A percentile compares a stretch with the other conserved stretches of the same genome.
Evolutionary conservation across 495 filamentous ascomycete genomes (phyloP).

Genomic region (Hypoxylon trugodes): DNA sequence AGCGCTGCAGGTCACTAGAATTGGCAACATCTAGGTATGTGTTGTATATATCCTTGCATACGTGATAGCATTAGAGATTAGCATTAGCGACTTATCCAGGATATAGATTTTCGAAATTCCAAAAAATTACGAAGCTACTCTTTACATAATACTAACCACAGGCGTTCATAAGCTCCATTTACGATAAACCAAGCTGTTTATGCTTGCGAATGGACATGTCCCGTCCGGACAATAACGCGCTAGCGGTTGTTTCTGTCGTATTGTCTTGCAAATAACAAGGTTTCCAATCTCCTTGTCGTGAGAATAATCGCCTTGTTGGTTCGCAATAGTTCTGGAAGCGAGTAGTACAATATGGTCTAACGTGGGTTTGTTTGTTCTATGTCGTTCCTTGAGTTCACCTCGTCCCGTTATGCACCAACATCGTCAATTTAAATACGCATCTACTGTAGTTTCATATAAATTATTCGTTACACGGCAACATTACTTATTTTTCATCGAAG

Average conservation of each 20-base stretch:
- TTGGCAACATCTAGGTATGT: not conserved
- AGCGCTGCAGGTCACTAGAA: slow-evolving; percentile 15
- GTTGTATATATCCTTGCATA: slow-evolving; percentile 27
- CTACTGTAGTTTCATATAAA: not conserved
- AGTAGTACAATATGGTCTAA: slow-evolving; percentile 6
- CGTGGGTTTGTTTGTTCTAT: slow-evolving; percentile 9
- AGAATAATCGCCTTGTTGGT: too few species aligned
- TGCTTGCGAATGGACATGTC: too few species aligned
- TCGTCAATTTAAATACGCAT: not conserved
- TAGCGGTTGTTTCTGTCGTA: too few species aligned
- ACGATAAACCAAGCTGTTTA: too few species aligned
- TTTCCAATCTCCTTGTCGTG: too few species aligned
- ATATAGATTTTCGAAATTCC: not conserved
- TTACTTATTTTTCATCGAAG: too few species aligned
- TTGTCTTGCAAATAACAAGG: too few species aligned
- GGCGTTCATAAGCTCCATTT: too few species aligned
- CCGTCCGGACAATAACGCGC: too few species aligned
- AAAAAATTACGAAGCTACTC: too few species aligned
- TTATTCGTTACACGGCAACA: not conserved
- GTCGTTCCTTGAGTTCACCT: not conserved
- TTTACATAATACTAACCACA: too few species aligned
- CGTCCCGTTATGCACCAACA: too few species aligned
- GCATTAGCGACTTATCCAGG: slow-evolving; percentile 13
- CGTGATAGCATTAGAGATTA: slow-evolving; percentile 8
- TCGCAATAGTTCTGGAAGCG: not conserved